Percentiles rank a stretch among this genome's conserved stretches.
Evolutionary conservation across 306 rosid species (phyloP).

Genomic region (Malus sieversii): DNA sequence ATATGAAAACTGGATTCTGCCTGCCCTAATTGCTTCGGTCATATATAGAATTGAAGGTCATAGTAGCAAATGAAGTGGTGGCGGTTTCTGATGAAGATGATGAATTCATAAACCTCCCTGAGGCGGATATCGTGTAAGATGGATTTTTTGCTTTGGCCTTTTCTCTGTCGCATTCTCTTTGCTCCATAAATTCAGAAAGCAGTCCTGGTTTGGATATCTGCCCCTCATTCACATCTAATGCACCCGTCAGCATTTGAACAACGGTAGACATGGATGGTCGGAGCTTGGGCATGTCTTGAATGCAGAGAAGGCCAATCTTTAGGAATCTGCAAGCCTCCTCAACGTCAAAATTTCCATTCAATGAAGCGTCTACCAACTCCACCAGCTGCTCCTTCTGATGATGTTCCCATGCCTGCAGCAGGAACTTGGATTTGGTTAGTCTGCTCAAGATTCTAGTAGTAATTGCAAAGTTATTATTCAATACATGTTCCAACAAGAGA

Average conservation of each 20-base stretch:
- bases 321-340: conserved; percentile 58
- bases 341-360: conserved; percentile 21
- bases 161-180: conserved; percentile 16
- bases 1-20: background rate
- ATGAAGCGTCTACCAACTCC: conserved; percentile 41
- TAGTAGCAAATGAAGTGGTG: conserved; percentile 39
- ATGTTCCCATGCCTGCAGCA: conserved; percentile 55
- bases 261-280: conserved; percentile 71
- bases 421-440: background rate
- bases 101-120: conserved; percentile 20
- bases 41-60: conserved; percentile 64
- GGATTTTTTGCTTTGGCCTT: conserved; percentile 20
- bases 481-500: background rate
- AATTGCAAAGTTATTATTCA: background rate
- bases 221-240: conserved; percentile 33
- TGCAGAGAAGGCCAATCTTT: conserved; percentile 73
- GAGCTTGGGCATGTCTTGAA: conserved; percentile 65
- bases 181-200: conserved; percentile 43
- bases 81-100: conserved; percentile 31
- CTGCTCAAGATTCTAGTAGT: background rate
- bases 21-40: conserved; percentile 40
- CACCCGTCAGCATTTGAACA: conserved; percentile 57
- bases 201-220: conserved; percentile 57
- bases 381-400: conserved; percentile 46
- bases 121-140: conserved; percentile 11